phyloP scores from a whole-genome alignment of 2,329 filamentous ascomycete genomes.

The Clonostachys rhizophaga region DNA sequence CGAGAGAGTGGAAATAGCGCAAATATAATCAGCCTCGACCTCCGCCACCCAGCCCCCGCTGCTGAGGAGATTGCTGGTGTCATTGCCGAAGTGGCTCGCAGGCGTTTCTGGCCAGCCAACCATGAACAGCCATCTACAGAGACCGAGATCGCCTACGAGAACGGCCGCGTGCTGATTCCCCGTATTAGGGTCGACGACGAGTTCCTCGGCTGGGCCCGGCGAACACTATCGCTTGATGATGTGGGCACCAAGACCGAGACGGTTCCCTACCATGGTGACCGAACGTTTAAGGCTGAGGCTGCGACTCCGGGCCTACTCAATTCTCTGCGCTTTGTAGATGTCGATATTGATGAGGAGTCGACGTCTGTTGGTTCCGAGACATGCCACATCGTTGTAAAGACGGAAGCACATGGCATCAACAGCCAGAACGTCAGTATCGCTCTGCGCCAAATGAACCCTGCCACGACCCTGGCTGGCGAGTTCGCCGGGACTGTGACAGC shows the following conservation, averaged over 20 bases:
- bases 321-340: conserved; percentile 3
- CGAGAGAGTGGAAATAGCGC: no score
- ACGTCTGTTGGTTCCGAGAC: background rate
- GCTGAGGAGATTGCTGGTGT: no score
- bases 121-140: background rate
- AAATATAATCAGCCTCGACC: no score
- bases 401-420: conserved; percentile 23
- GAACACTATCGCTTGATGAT: background rate
- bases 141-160: background rate
- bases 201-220: background rate
- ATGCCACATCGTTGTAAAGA: conserved; percentile 23
- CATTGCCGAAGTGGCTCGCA: no score
- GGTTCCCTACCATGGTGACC: background rate
- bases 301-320: background rate
- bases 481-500: conserved; percentile 16
- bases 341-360: conserved; percentile 2
- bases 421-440: conserved; percentile 26
- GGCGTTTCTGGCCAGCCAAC: no score
- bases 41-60: no score
- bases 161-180: conserved; percentile 4
- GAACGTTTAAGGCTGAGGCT: conserved; percentile 1
- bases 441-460: conserved; percentile 10
- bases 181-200: background rate
- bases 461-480: conserved; percentile 10
- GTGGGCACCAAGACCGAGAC: background rate